Conservation (phyloP, 257 asterid genomes). For the Ilex aquifolium region DNA sequence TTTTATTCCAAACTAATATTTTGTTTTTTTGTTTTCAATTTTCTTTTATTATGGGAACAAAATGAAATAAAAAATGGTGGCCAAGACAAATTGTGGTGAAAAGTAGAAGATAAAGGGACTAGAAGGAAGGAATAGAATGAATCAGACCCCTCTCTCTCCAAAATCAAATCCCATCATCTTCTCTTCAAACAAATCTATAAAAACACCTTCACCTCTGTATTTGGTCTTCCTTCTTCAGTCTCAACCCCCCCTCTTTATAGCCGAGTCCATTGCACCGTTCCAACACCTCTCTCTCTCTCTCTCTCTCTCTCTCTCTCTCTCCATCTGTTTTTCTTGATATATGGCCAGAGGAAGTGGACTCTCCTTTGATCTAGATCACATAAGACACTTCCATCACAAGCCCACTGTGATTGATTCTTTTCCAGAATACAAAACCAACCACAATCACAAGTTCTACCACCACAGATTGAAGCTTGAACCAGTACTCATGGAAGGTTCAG, state of each 20-base stretch:
- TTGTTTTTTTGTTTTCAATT: too few species aligned
- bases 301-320: constrained; percentile 6
- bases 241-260: constrained; percentile 51
- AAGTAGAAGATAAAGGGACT: constrained; percentile 13
- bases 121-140: not conserved
- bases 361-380: constrained; percentile 82
- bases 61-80: too few species aligned
- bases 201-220: not conserved
- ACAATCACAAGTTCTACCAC: constrained; percentile 8
- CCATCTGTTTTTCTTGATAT: constrained; percentile 25
- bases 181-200: constrained; percentile 34
- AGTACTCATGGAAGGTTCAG: constrained; percentile 25
- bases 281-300: constrained; percentile 18
- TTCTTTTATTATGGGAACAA: too few species aligned
- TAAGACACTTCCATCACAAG: constrained; percentile 15
- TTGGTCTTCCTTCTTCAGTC: constrained; percentile 50
- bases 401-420: constrained; percentile 16
- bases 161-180: constrained; percentile 41
- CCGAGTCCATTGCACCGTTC: constrained; percentile 60
- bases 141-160: constrained; percentile 17
- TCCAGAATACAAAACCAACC: constrained; percentile 7
- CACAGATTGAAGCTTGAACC: constrained; percentile 12
- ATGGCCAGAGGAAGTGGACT: constrained; percentile 91
- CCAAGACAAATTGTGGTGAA: not conserved
- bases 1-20: too few species aligned